Percentiles rank a stretch among this genome's conserved stretches.
These are phyloP conservation scores for Chromosphaera perkinsii DNA, from an alignment of 208 protist species.

Conservation along the genomic window DNA sequence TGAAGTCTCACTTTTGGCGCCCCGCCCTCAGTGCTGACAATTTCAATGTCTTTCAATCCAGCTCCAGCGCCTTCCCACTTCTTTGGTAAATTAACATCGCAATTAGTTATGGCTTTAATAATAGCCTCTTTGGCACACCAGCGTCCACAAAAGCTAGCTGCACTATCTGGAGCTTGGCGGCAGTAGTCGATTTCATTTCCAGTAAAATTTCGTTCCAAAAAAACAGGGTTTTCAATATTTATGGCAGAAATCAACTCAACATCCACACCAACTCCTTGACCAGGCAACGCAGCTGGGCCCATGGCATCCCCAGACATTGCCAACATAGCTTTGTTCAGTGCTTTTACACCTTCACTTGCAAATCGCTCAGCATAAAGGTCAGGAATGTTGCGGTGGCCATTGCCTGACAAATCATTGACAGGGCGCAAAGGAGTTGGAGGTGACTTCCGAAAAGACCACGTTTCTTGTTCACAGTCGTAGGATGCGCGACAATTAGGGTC, in stretches of 20 bases:
- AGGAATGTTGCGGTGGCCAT: too few species aligned
- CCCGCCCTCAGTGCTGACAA: constrained; percentile 32
- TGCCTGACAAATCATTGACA: too few species aligned
- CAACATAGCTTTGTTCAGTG: too few species aligned
- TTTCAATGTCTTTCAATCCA: constrained; percentile 47
- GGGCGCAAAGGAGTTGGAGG: too few species aligned
- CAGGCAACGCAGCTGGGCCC: too few species aligned
- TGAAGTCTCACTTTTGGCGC: constrained; percentile 38
- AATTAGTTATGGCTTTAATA: constrained; percentile 53
- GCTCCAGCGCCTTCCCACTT: constrained; percentile 40
- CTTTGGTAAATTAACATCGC: constrained; percentile 8
- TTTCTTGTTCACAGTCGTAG: constrained; percentile 21
- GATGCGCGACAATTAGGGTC: constrained; percentile 45
- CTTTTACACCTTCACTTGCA: too few species aligned
- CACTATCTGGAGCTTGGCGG: constrained; percentile 11
- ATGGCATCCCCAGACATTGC: too few species aligned
- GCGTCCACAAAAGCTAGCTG: constrained; percentile 41
- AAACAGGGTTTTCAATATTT: constrained; percentile 25
- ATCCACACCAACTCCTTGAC: constrained; percentile 25
- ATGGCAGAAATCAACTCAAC: background rate
- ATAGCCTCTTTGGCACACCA: constrained; percentile 66
- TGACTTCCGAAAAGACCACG: constrained; percentile 25
- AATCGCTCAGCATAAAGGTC: too few species aligned
- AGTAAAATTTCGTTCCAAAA: constrained; percentile 62
- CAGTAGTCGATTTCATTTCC: constrained; percentile 48